These are phyloP conservation scores for Phlebiopsis gigantea DNA, from an alignment of 768 basidiomycete species.

Conservation along the genomic window DNA sequence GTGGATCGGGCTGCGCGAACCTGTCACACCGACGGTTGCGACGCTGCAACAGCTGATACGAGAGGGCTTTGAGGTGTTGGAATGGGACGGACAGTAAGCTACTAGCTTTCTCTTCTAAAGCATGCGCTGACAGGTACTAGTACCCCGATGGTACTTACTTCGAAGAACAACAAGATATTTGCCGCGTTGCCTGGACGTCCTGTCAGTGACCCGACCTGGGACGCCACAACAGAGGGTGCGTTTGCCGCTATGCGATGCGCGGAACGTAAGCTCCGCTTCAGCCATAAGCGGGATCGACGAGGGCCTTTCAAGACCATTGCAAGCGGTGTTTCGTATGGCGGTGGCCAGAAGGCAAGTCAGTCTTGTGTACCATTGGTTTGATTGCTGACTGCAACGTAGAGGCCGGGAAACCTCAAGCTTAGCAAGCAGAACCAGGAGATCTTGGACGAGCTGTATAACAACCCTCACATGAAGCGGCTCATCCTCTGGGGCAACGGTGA, in stretches of 20 bases:
- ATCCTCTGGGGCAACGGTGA: background rate
- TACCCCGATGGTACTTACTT: background rate
- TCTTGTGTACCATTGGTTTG: background rate
- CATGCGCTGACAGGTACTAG: background rate
- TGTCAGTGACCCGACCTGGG: background rate
- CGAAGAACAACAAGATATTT: background rate
- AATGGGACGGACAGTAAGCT: background rate
- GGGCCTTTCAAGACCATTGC: background rate
- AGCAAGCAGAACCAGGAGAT: background rate
- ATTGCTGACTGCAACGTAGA: background rate
- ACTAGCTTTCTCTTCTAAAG: background rate
- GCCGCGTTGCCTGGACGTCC: background rate
- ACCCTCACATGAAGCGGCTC: background rate
- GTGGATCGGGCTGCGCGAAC: background rate
- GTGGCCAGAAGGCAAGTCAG: background rate
- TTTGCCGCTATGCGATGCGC: background rate
- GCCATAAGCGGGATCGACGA: background rate
- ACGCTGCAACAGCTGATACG: background rate
- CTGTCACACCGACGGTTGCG: background rate
- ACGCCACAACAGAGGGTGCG: background rate
- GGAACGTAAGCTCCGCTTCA: background rate
- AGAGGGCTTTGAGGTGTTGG: background rate
- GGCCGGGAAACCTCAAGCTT: background rate
- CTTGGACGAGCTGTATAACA: background rate
- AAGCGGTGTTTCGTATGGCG: background rate